Conservation (phyloP, 768 basidiomycete species). For the Termitomyces sp. region DNA sequence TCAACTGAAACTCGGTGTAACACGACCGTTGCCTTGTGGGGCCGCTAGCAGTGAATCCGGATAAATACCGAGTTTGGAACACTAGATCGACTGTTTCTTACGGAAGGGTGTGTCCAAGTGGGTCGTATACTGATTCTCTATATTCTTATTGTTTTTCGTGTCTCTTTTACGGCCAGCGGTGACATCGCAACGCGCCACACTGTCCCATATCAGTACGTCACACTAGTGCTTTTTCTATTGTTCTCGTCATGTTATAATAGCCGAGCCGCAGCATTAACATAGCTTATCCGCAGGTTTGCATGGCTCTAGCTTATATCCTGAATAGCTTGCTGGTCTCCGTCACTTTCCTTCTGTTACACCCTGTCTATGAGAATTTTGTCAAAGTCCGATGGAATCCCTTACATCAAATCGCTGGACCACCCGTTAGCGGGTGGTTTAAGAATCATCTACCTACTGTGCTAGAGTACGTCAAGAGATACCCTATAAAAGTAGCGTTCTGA, state of each 20-base stretch:
- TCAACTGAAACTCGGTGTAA: too few relatives aligned
- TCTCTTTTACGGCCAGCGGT: too few relatives aligned
- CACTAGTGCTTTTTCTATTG: not conserved
- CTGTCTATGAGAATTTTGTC: conserved; percentile 26
- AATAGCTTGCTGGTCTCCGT: conserved; percentile 4
- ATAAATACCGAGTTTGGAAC: too few relatives aligned
- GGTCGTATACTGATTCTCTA: too few relatives aligned
- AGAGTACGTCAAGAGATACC: conserved; percentile 38
- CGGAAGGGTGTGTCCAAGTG: too few relatives aligned
- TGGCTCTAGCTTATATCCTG: conserved; percentile 9
- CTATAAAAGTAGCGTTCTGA: not conserved
- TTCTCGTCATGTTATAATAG: not conserved
- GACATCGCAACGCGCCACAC: not conserved
- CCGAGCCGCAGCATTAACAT: not conserved
- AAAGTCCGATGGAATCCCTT: conserved; percentile 39
- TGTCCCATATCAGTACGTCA: not conserved
- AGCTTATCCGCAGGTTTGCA: not conserved
- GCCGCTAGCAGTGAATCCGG: too few relatives aligned
- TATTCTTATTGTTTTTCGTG: too few relatives aligned
- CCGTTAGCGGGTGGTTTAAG: conserved; percentile 38
- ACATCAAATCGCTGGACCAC: conserved; percentile 55
- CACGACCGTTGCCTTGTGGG: too few relatives aligned
- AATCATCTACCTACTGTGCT: conserved; percentile 52
- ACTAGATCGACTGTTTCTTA: too few relatives aligned
- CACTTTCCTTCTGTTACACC: conserved; percentile 14